Percentiles rank a stretch among this genome's conserved stretches.
Evolutionary conservation across 2,329 filamentous ascomycete species (phyloP).

Genomic region (Aspergillus quadrilineatus): DNA sequence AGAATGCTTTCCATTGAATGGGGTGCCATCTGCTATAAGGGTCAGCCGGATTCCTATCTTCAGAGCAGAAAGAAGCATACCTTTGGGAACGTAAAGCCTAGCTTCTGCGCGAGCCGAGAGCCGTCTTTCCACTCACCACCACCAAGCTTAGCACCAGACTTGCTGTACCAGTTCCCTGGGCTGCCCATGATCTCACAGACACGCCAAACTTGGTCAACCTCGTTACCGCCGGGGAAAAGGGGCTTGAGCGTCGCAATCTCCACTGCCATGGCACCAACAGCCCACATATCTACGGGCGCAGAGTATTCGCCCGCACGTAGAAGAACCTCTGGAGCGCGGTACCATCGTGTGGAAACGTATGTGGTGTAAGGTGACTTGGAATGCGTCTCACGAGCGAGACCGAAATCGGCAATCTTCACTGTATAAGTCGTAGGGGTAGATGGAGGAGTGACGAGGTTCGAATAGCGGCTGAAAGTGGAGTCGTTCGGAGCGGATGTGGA

Average conservation of each 20-base stretch:
- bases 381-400: constrained; percentile 93
- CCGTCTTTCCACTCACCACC: constrained; percentile 98
- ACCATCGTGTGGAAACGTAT: constrained; percentile 98
- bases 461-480: constrained; percentile 90
- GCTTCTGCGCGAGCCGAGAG: constrained; percentile 85
- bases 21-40: constrained; percentile 73
- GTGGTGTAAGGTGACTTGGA: constrained; percentile 96
- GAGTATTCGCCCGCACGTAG: constrained; percentile 95
- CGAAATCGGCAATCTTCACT: constrained; percentile 98
- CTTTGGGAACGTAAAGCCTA: constrained; percentile 97
- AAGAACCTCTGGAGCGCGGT: constrained; percentile 86
- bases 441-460: constrained; percentile 86
- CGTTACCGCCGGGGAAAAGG: constrained; percentile 93
- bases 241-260: constrained; percentile 96
- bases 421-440: constrained; percentile 92
- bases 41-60: constrained; percentile 9
- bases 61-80: constrained; percentile 33
- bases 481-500: constrained; percentile 86
- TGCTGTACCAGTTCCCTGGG: constrained; percentile 97
- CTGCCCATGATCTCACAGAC: constrained; percentile 99
- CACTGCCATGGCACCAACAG: constrained; percentile 96
- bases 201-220: constrained; percentile 98
- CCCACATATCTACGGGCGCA: constrained; percentile 97
- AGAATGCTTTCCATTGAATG: constrained; percentile 95
- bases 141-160: constrained; percentile 78